These are phyloP conservation scores for Monosporascus cannonballus DNA, from an alignment of 2,329 filamentous ascomycete species.

Conservation along the genomic window DNA sequence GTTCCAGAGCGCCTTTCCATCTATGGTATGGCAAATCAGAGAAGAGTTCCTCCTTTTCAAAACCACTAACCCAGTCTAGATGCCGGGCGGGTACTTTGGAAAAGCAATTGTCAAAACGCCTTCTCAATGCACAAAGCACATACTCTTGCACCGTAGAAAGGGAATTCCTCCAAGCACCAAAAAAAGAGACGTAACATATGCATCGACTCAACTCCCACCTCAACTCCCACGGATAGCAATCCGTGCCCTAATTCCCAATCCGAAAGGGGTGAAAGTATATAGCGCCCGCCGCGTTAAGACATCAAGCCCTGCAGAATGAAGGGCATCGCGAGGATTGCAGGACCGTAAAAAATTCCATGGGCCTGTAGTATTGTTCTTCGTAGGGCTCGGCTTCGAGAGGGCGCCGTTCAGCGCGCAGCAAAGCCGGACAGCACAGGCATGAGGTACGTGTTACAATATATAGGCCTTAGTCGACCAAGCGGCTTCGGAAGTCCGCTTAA, in stretches of 20 bases:
- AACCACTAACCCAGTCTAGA: neutral
- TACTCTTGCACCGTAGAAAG: neutral
- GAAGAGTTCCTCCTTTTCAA: neutral
- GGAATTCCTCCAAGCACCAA: neutral
- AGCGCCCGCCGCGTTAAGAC: no score
- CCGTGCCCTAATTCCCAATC: neutral
- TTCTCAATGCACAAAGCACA: neutral
- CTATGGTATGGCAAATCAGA: neutral
- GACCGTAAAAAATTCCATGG: no score
- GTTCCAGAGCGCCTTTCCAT: neutral
- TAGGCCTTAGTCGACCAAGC: no score
- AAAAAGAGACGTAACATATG: neutral
- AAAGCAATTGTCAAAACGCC: neutral
- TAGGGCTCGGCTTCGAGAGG: no score
- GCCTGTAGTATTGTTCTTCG: no score
- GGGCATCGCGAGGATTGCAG: no score
- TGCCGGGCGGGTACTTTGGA: neutral
- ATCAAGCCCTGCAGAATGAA: no score
- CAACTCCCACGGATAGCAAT: neutral
- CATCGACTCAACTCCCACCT: neutral
- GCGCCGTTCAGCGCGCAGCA: no score
- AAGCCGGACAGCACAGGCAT: no score
- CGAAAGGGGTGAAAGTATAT: no score
- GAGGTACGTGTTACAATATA: no score
- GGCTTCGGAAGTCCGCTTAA: no score